Base-by-base conservation (phyloP, 345 rosid species). In the Crucihimalaya himalaica region DNA sequence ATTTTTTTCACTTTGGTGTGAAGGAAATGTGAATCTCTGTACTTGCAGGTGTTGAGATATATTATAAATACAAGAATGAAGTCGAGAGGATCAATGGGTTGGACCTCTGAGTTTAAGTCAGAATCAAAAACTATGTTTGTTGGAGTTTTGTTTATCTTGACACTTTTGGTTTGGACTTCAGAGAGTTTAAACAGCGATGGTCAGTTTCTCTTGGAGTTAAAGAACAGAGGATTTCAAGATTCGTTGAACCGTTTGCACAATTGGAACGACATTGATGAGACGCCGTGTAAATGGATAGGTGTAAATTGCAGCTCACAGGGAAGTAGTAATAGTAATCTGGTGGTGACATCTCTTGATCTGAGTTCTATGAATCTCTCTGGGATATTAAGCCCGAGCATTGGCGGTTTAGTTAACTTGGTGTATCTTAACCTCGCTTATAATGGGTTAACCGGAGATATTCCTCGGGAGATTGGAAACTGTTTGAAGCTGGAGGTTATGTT, bases 221-320 rank as follows among this genome's bases (percentile, higher is more conserved):
- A 87, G 84, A 82, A 68, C 57, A 61, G 46, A 66, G 74, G 82
- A 32, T 74, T 95, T 46, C 79, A 79, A 31, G 97, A 92, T 79
- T 53, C 80, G 1, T 64, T 73, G 45, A 76, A 75, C 58, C 69
- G 70, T 80, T 86, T 95, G 16, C 75, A 66, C 60, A 82, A 80
- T 54, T 95, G 99, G 99, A 87, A 86, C 18, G 54, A 81, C 19
- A 68, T 35, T 37, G 97, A 90, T 42, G 89, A 84, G 78, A 87
- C 84, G 6, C 97, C 99, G 0, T 95, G 99, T 76, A 54, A 63
- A 14, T 95, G 99, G 99, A 72, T 63, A 34, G 96, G 99, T 63
- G 93, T 95, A 66, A 79, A 82, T 54, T 95, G 99, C 85, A 85
- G 92, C 84, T 81, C 83, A 68, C 37, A 72, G 2, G 81, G 73